A percentile compares a stretch with the other conserved stretches of the same genome.
Evolutionary conservation across 2,329 filamentous ascomycete species (phyloP).

Genomic region (Fusarium mundagurra): DNA sequence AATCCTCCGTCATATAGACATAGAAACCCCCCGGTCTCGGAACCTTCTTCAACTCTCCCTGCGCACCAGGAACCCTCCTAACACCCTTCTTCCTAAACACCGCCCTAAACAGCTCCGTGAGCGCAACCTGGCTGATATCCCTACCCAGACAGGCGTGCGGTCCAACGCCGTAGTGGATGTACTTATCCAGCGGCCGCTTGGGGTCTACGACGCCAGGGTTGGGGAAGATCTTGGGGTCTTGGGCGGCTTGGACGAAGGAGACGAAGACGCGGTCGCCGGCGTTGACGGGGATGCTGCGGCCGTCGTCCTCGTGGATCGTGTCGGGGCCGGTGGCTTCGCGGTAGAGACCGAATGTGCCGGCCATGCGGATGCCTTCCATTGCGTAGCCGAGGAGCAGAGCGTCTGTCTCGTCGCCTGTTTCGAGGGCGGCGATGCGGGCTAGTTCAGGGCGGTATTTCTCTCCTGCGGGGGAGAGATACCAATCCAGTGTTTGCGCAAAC

Average conservation of each 20-base stretch:
- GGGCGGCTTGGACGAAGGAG: slow-evolving; percentile 66
- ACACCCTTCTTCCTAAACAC: slow-evolving; percentile 70
- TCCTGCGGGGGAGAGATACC: slow-evolving; percentile 70
- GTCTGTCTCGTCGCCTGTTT: slow-evolving; percentile 67
- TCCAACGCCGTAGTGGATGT: slow-evolving; percentile 72
- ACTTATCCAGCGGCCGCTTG: slow-evolving; percentile 68
- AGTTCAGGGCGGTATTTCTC: slow-evolving; percentile 67
- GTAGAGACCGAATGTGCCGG: slow-evolving; percentile 69
- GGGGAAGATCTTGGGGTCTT: slow-evolving; percentile 68
- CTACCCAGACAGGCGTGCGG: slow-evolving; percentile 71
- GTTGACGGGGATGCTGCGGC: slow-evolving; percentile 60
- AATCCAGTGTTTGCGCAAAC: slow-evolving; percentile 79
- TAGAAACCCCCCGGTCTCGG: slow-evolving; percentile 63
- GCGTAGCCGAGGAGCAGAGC: slow-evolving; percentile 73
- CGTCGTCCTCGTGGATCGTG: slow-evolving; percentile 62
- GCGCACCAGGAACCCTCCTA: slow-evolving; percentile 67
- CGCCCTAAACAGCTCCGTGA: slow-evolving; percentile 75
- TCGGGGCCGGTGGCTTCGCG: slow-evolving; percentile 61
- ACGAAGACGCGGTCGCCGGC: slow-evolving; percentile 70
- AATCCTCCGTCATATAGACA: slow-evolving; percentile 73
- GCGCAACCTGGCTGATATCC: slow-evolving; percentile 67
- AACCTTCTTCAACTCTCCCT: slow-evolving; percentile 75
- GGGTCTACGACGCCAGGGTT: slow-evolving; percentile 69
- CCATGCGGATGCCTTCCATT: slow-evolving; percentile 76
- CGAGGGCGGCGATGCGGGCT: slow-evolving; percentile 65